Evolutionary conservation across 306 rosid species (phyloP).

Genomic region (Prunus salicina): DNA sequence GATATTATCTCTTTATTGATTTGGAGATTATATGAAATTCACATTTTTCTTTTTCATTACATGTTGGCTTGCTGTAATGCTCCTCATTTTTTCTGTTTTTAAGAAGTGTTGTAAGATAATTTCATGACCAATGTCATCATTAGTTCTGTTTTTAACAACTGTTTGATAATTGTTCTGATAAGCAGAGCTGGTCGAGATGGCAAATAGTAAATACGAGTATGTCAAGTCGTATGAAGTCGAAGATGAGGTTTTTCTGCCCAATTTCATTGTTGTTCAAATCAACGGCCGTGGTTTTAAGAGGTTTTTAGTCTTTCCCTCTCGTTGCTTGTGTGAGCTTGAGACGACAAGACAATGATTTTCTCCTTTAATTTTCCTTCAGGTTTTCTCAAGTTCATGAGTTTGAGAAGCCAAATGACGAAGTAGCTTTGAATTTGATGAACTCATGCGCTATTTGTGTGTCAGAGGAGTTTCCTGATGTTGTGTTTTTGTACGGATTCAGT

Average conservation of each 20-base stretch:
- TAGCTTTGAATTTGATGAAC: conserved; percentile 68
- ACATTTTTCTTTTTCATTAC: too few relatives aligned
- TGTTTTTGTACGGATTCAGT: conserved; percentile 70
- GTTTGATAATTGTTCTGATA: neutral
- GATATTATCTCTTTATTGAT: too few relatives aligned
- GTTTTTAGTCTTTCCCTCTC: conserved; percentile 1
- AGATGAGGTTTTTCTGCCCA: conserved; percentile 73
- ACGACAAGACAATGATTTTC: neutral
- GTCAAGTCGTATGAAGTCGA: conserved; percentile 70
- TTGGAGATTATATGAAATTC: too few relatives aligned
- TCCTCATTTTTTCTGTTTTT: too few relatives aligned
- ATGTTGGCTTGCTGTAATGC: too few relatives aligned
- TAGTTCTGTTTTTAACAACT: neutral
- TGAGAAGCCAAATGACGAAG: conserved; percentile 58
- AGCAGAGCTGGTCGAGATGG: conserved; percentile 35
- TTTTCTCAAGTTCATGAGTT: conserved; percentile 52
- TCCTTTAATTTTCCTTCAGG: conserved; percentile 16
- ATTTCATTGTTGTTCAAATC: conserved; percentile 57
- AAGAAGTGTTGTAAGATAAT: too few relatives aligned
- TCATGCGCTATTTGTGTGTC: conserved; percentile 49
- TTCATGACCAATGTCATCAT: too few relatives aligned
- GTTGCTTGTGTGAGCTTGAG: neutral
- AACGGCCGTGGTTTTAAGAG: conserved; percentile 46
- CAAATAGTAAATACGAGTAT: conserved; percentile 78
- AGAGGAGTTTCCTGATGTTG: conserved; percentile 63